Evolutionary conservation across 2,329 filamentous ascomycete genomes (phyloP).

Genomic region (Claviceps lovelessii): DNA sequence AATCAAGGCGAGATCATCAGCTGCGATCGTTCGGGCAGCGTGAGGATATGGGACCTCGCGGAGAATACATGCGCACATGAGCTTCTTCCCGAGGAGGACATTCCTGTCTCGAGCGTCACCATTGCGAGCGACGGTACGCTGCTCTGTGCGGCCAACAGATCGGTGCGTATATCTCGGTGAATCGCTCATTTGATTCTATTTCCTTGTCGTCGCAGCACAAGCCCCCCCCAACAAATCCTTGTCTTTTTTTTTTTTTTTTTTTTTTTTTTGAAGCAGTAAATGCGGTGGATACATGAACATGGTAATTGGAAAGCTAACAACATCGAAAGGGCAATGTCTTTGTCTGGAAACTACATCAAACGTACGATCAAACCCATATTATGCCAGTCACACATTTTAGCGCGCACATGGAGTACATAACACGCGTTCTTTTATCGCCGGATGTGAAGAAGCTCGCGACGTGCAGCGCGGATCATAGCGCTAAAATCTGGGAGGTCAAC

Average conservation of each 20-base stretch:
- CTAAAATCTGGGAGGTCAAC: slow-evolving; percentile 85
- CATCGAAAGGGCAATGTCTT: slow-evolving; percentile 72
- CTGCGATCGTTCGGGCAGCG: slow-evolving; percentile 83
- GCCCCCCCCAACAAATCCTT: too few species aligned
- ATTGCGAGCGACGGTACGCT: slow-evolving; percentile 89
- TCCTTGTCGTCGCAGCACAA: background rate
- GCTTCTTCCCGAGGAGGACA: slow-evolving; percentile 89
- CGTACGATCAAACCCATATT: slow-evolving; percentile 67
- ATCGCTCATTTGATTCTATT: too few species aligned
- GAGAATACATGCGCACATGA: slow-evolving; percentile 97
- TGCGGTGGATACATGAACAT: too few species aligned
- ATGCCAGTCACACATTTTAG: slow-evolving; percentile 79
- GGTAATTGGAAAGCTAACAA: background rate
- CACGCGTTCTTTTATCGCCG: slow-evolving; percentile 76
- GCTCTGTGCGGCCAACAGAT: slow-evolving; percentile 85
- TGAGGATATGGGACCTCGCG: slow-evolving; percentile 89
- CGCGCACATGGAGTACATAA: slow-evolving; percentile 86
- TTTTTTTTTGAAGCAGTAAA: too few species aligned
- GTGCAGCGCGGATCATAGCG: slow-evolving; percentile 83
- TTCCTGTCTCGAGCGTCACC: slow-evolving; percentile 84
- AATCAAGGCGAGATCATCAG: slow-evolving; percentile 98
- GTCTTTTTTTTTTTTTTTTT: too few species aligned
- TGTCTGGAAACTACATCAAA: slow-evolving; percentile 86
- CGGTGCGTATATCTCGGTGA: slow-evolving; percentile 35
- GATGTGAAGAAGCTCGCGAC: slow-evolving; percentile 91